Base-by-base conservation (phyloP, 2,329 filamentous ascomycete species). In the Arthrobotrys pseudoclavata region DNA sequence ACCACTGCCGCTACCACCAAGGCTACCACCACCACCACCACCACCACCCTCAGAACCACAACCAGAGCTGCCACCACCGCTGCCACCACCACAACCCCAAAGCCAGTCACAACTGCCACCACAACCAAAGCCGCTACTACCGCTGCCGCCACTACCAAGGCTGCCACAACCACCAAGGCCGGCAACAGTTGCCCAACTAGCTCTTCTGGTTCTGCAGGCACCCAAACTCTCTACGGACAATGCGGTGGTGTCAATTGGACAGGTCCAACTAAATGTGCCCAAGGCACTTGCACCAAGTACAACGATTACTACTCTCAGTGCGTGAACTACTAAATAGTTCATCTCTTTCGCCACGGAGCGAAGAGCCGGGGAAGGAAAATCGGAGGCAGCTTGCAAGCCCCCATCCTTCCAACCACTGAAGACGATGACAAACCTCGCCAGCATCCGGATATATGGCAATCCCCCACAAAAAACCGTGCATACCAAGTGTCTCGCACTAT, bases 241-340 rank as follows among this genome's bases (percentile, higher is more conserved):
- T 87, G 85, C 80, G 86, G 86, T 80, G 86, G 86, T 9, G 81
- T 80, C 15, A 83, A 83, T 69, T 86, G 81, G 80, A 83, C 81
- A 1, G 86, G 85, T n/a, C 64, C 85, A 15, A 84, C 83, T 5
- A 52, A 76, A 4, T 87, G 85, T 72, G 83, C 82, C 4, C 79
- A 82, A 37, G 85, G 85, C 42, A 82, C 82, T 5, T 87, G 86
- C 83, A 82, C 40, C 80, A 81, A 72, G 12, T 40, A 40, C 37
- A 87, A 86, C 82, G 81, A 83, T 6, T 87, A 84, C 81, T 87
- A 86, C 83, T 84, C 80, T 45, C 86, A 87, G 83, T 86, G 86
- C 81, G 48, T 81, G 69, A 67, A 68, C 29, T 76, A 70, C 37
- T 76, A 69, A 64, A 64, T 34, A n/a, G 47, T 69, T 29, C 31